A percentile compares a stretch with the other conserved stretches of the same genome.
Evolutionary conservation across 1,139 yeast species (phyloP).

Genomic region (Scheffersomyces illinoinensis): DNA sequence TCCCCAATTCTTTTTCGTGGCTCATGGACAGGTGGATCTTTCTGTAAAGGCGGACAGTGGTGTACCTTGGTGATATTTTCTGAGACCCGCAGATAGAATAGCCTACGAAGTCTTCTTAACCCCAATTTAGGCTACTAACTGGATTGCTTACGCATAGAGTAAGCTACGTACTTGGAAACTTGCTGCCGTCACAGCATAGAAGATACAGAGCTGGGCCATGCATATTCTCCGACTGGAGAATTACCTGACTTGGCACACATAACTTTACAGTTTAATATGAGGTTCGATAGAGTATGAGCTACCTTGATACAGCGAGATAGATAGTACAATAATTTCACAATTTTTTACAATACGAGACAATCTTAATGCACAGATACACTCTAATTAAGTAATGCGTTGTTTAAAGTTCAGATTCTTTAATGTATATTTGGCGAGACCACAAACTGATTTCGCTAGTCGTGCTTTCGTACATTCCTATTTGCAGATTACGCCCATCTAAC

Average conservation of each 20-base stretch:
- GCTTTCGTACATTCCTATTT: background rate
- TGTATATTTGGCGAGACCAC: background rate
- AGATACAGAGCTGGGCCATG: background rate
- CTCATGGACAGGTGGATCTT: background rate
- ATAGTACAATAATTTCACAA: background rate
- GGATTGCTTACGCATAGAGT: background rate
- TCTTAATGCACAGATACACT: background rate
- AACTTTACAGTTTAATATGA: background rate
- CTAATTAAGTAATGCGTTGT: background rate
- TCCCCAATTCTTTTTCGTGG: background rate
- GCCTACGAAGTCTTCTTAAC: background rate
- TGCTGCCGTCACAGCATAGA: background rate
- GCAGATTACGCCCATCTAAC: conserved; percentile 7
- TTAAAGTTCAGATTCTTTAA: background rate
- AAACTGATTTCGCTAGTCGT: background rate
- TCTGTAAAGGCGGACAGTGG: background rate
- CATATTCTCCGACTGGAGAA: background rate
- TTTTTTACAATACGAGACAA: too few species aligned
- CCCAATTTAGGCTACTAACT: background rate
- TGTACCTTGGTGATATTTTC: background rate
- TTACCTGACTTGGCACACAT: background rate
- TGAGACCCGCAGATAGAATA: background rate
- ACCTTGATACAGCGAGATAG: background rate
- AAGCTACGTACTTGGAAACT: background rate
- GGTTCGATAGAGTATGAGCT: background rate